Evolutionary conservation across 805 yeast species (phyloP), one percentile per base, ranked within the genome.

Genomic region (Hanseniaspora lindneri): DNA sequence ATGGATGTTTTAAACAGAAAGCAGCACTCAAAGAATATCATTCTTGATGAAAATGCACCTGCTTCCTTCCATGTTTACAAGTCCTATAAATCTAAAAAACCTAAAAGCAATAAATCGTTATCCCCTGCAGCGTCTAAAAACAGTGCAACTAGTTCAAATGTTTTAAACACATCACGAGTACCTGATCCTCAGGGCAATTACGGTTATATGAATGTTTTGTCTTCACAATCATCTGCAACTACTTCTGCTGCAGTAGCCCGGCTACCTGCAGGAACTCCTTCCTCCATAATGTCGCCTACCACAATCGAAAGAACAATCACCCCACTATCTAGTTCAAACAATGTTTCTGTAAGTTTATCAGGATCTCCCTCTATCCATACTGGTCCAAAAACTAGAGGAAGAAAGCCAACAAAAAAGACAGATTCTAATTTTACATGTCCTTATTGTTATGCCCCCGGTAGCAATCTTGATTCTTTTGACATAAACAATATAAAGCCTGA

Each of bases 401-500:
- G 49, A 14, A 49, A 44, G 23, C 46, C 49, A 5, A 33, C 49
- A 14, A 43, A 43, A 11, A 49, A 33, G n/a, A 25, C 33, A 13
- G 49, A 39, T 20, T 17, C 39, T 1, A 19, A 43, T 13, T 44
- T 20, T 29, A 32, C 43, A 16, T 49, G 49, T 39, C 49, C 49
- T 3, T 39, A 49, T 17, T 43, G 49, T 29, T 29, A 19, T 27
- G 20, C 34, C 3, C 34, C 35, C 27, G 41, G 20, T 21, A 36
- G 21, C 7, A 32, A 47, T 8, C 8, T 40, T 20, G 39, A 36
- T 10, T 29, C 25, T 9, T 33, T 39, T 27, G 44, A 47, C n/a
- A 21, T 33, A 8, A 39, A 39, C 14, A 39, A 28, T n/a, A 53
- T 54, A 40, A 55, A 54, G 30, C 50, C 54, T 5, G 56, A 56